These are phyloP conservation scores for Beauveria scarabaeidicola DNA, from an alignment of 2,329 filamentous ascomycete genomes.

Conservation along the genomic window DNA sequence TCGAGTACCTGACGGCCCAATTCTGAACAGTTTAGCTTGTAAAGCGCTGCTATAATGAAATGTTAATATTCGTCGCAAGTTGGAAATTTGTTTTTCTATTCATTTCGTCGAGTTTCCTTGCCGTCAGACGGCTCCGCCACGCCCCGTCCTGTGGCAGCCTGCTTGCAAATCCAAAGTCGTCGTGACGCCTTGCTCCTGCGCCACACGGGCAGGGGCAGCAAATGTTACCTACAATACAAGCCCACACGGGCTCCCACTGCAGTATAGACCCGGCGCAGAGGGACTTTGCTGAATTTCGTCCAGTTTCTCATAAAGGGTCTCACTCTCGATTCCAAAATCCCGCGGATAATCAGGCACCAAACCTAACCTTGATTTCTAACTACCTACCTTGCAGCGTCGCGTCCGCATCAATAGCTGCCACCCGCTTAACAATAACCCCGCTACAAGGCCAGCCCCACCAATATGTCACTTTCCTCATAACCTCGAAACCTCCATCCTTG, in stretches of 20 bases:
- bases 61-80: too few species aligned
- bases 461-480: constrained; percentile 1
- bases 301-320: too few species aligned
- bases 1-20: too few species aligned
- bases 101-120: background rate
- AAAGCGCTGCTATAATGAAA: too few species aligned
- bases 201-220: background rate
- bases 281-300: background rate
- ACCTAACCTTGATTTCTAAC: too few species aligned
- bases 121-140: background rate
- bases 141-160: background rate
- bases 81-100: too few species aligned
- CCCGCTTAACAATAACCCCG: background rate
- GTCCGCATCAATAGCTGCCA: background rate
- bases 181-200: background rate
- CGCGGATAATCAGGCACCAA: too few species aligned
- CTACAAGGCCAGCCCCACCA: background rate
- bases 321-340: too few species aligned
- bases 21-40: too few species aligned
- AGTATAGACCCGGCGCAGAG: background rate
- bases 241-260: background rate
- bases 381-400: too few species aligned
- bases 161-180: background rate
- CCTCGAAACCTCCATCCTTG: background rate
- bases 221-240: background rate